Conservation (phyloP, 2,329 filamentous ascomycete species). For the Penicillium sp. region DNA sequence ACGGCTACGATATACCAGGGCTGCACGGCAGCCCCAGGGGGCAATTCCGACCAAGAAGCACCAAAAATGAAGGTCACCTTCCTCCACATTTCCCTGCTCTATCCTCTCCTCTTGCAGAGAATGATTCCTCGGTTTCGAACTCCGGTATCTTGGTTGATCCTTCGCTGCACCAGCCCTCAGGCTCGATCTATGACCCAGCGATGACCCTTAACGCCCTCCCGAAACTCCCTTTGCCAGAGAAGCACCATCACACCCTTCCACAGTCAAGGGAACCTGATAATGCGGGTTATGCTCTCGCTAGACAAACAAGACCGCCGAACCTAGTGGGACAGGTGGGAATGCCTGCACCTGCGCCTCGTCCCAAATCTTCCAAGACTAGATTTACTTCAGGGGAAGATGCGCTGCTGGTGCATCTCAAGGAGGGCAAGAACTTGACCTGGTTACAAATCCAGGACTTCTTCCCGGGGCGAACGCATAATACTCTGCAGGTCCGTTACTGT, state of each 20-base stretch:
- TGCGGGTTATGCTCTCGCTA: conserved; percentile 16
- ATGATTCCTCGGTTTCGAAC: neutral
- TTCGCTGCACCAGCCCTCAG: neutral
- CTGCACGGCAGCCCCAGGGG: conserved; percentile 37
- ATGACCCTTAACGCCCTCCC: neutral
- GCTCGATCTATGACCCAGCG: neutral
- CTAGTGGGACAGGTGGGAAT: conserved; percentile 86
- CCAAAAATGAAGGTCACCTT: conserved; percentile 25
- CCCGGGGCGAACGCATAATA: conserved; percentile 85
- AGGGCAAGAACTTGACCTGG: conserved; percentile 94
- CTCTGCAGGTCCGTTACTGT: conserved; percentile 90
- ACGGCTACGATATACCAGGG: conserved; percentile 38
- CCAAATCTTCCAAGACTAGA: conserved; percentile 87
- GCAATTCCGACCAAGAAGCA: conserved; percentile 38
- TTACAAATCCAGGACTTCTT: conserved; percentile 98
- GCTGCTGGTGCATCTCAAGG: conserved; percentile 85
- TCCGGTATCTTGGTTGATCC: neutral
- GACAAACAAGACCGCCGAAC: conserved; percentile 70
- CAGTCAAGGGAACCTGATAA: neutral
- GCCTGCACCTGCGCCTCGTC: conserved; percentile 79
- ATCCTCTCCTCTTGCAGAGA: neutral
- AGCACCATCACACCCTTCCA: conserved; percentile 1
- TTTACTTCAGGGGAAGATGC: conserved; percentile 93
- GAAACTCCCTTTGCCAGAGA: neutral
- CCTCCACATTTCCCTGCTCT: neutral